Evolutionary conservation across 2,329 filamentous ascomycete genomes (phyloP), one percentile per base, ranked within the genome.

Genomic region (Monosporascus sp.): DNA sequence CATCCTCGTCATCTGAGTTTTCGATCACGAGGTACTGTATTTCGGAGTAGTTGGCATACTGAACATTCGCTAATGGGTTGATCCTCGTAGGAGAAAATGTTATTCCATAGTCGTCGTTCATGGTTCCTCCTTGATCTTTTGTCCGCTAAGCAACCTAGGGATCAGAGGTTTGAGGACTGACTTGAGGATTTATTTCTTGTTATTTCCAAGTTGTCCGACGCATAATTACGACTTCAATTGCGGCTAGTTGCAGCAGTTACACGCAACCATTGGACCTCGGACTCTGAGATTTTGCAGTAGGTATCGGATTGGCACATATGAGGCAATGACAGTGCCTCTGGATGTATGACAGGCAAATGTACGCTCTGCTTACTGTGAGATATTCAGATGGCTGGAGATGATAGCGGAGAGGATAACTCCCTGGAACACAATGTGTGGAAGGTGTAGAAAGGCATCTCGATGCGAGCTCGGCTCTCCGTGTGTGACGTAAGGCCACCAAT

Each of bases 311-410:
- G 59, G 53, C 53, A 43, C 53, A 54, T 60, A 55, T 59, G 55
- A 59, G 60, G 63, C 55, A 56, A 54, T 54, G 56, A 55, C 56
- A 56, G 56, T 52, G 55, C 52, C 46, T 45, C 50, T 53, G 53
- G 47, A 46, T 43, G 50, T 52, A 58, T 57, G 56, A 57, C 55
- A 62, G 52, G 37, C 47, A 57, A 54, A 57, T 50, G 52, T 54
- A 54, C 50, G 58, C 56, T 58, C 61, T 63, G 52, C 56, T 56
- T 61, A 61, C 47, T 44, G 31, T 52, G 49, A 31, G 50, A 54
- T 44, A 56, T 57, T 64, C 54, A 58, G 55, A 61, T 57, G 62
- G 59, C 62, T 59, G 61, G 60, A 59, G 65, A 63, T 62, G 67
- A 43, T 9, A 24, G n/a, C 26, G 20, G 43, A n/a, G 20, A 24